Base-by-base conservation (phyloP, 768 basidiomycete genomes). In the Leccinum subgranulosum region DNA sequence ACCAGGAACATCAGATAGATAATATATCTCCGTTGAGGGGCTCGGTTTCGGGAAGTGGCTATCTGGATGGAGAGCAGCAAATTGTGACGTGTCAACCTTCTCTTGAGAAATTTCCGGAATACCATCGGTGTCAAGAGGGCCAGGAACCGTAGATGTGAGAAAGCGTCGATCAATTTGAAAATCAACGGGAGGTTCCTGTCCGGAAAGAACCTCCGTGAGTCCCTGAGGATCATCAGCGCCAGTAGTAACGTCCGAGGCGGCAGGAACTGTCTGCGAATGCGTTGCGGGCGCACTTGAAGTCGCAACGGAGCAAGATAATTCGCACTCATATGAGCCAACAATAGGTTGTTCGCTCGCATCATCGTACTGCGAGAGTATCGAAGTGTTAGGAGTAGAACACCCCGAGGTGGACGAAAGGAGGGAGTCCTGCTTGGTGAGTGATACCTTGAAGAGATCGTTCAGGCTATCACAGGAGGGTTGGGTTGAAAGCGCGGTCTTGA, bases 311-410 rank as follows among this genome's bases (percentile, higher is more conserved):
- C 19, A 11, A 46, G 27, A 49, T 41, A 45, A 45, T 43, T 54
- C 45, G 54, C 29, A 41, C 6, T 19, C 12, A 9, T 19, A 33
- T n/a, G 45, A 34, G 27, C 28, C 39, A 36, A 33, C 27, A 50
- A 29, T 49, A 28, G 46, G 23, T 2, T 36, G 56, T 29, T 51
- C 60, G 43, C 34, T 52, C 46, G 60, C 52, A 57, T 66, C 64
- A 41, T 51, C 56, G 4, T 59, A 57, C 34, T 58, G 36, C 23
- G 72, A 73, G 21, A 51, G 55, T 10, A 66, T 31, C 15, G 68
- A 72, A 4, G 66, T 70, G 27, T 65, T 55, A 6, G 66, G 63
- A 23, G 64, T 66, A 2, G 70, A 73, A 43, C 50, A 21, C 43
- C 54, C 55, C 31, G 68, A 68, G 39, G 54, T 21, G 14, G 5